Conservation (phyloP, 305 asterid species). For the Fraxinus paxiana region DNA sequence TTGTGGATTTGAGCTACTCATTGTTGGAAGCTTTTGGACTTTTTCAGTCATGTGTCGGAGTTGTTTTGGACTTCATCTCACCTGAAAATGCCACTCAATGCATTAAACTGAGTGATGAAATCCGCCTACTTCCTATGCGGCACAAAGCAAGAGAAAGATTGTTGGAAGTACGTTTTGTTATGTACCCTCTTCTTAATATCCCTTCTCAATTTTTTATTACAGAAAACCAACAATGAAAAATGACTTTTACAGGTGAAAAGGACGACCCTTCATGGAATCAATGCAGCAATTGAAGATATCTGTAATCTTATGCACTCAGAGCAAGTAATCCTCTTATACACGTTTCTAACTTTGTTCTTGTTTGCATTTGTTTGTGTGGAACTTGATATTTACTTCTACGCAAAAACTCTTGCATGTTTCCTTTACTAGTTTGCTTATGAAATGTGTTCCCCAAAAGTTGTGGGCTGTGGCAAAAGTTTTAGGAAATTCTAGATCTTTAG, state of each 20-base stretch:
- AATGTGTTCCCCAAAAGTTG: neutral
- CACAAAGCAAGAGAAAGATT: slow-evolving; percentile 74
- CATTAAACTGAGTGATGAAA: slow-evolving; percentile 68
- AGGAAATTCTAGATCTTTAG: neutral
- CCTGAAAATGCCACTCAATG: slow-evolving; percentile 84
- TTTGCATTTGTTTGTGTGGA: neutral
- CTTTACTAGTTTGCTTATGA: neutral
- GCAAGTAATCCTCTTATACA: slow-evolving; percentile 36
- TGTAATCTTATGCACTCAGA: slow-evolving; percentile 36
- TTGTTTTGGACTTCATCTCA: slow-evolving; percentile 81
- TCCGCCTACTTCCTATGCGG: slow-evolving; percentile 64
- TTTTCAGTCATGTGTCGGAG: slow-evolving; percentile 72
- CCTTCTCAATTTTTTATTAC: neutral
- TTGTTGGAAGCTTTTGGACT: slow-evolving; percentile 19
- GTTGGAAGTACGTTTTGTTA: slow-evolving; percentile 53
- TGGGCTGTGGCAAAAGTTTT: neutral
- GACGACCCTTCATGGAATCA: slow-evolving; percentile 67
- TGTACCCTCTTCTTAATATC: neutral
- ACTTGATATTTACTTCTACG: neutral
- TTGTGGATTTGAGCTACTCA: slow-evolving; percentile 10
- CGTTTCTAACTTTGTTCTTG: neutral
- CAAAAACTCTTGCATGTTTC: neutral
- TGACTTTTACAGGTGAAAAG: slow-evolving; percentile 62
- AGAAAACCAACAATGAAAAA: slow-evolving; percentile 5
- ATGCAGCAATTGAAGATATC: slow-evolving; percentile 62